Evolutionary conservation across 257 asterid species (phyloP).

Genomic region (Capsicum pubescens): DNA sequence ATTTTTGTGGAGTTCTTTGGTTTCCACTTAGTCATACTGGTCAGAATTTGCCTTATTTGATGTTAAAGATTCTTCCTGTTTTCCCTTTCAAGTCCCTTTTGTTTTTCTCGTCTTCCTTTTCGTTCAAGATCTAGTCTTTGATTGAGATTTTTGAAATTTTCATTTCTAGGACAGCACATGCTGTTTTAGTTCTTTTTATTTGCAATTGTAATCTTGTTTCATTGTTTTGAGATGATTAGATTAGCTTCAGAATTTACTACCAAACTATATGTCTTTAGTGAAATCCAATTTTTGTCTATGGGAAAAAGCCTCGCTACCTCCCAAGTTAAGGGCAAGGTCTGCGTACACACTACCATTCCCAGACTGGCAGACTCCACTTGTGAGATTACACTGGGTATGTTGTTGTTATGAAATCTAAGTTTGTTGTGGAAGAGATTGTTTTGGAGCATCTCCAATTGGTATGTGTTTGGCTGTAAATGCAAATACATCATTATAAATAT

Average conservation of each 20-base stretch:
- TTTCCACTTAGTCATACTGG: too few species aligned
- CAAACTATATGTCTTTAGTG: not conserved
- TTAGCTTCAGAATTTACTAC: not conserved
- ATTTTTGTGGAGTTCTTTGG: too few species aligned
- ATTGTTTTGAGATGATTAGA: not conserved
- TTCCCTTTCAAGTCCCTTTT: too few species aligned
- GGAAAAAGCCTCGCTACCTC: not conserved
- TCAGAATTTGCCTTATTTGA: too few species aligned
- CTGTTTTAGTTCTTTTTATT: too few species aligned
- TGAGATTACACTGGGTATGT: not conserved
- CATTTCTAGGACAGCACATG: too few species aligned
- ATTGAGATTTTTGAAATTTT: too few species aligned
- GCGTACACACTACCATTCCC: not conserved
- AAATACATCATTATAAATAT: slow-evolving; percentile 1
- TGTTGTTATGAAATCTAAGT: not conserved
- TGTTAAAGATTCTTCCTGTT: too few species aligned
- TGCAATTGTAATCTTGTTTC: too few species aligned
- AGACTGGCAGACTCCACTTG: not conserved
- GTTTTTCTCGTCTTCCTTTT: too few species aligned
- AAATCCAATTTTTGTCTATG: not conserved
- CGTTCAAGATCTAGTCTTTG: too few species aligned
- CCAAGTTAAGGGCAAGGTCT: not conserved
- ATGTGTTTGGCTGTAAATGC: not conserved
- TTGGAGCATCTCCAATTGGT: not conserved
- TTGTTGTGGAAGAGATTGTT: not conserved